Conservation (phyloP, 306 rosid species). For the Leucaena leucocephala region DNA sequence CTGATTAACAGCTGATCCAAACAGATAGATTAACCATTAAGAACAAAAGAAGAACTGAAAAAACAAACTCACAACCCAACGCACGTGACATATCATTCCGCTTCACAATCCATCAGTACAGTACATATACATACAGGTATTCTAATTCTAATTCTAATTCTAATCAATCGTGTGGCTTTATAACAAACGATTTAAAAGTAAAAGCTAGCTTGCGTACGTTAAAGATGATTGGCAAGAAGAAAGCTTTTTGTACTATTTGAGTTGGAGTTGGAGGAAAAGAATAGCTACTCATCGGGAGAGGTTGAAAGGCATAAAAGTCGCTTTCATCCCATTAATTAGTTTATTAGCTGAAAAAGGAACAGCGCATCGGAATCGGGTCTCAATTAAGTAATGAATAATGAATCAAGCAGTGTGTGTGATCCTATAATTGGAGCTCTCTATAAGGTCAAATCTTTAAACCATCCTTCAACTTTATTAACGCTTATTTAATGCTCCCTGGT, state of each 20-base stretch:
- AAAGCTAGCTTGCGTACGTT: neutral
- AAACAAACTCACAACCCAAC: neutral
- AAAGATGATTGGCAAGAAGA: neutral
- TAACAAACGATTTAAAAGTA: neutral
- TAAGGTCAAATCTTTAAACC: neutral
- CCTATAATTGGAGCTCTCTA: neutral
- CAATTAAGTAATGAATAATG: neutral
- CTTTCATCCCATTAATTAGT: neutral
- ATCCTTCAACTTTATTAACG: neutral
- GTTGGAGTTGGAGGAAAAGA: neutral
- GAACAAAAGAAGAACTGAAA: neutral
- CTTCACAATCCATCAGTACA: neutral
- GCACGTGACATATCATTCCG: neutral
- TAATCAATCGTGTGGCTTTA: neutral
- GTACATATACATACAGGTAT: neutral
- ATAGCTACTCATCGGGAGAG: neutral
- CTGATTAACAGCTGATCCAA: neutral
- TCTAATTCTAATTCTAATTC: neutral
- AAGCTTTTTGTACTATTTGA: conserved; percentile 16
- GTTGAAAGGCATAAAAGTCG: neutral
- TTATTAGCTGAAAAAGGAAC: neutral
- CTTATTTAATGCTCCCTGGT: neutral
- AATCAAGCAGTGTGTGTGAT: neutral
- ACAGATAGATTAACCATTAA: neutral
- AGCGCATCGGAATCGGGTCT: neutral